Evolutionary conservation across 2,329 filamentous ascomycete species (phyloP), one percentile per base, ranked within the genome.

Genomic region (Aspergillus intermedius): DNA sequence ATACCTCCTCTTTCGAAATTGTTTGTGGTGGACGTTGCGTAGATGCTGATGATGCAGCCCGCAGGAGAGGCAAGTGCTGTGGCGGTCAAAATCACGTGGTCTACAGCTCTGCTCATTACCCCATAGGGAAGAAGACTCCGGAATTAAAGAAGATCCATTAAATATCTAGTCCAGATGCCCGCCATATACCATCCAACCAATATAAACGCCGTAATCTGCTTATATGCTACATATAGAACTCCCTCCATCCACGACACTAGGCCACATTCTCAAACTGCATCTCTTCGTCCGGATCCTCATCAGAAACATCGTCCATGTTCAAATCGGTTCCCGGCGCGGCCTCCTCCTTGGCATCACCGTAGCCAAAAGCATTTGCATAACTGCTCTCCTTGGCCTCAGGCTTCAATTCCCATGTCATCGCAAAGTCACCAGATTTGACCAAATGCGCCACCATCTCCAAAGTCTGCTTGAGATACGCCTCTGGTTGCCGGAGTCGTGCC

Each of bases 391-490:
- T 80, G 52, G 86, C 86, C 63, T 89, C 85, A 2, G 80, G 76
- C 65, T 86, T 88, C 49, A 96, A 72, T 58, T 85, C 85, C 83
- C 90, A 97, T 57, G 86, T 84, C 66, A 90, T 91, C 45, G 88
- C 86, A 64, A 94, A 95, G 3, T 83, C 79, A 22, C 91, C 91
- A 42, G 83, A 85, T 68, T 90, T 88, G 65, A 94, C 84, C 52
- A 95, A 73, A 17, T 87, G 81, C 0, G 89, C 91, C 51, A 97
- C 81, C 62, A 89, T 83, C 54, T 91, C 86, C 57, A 98, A 73
- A 1, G 84, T 86, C 64, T 93, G 82, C 47, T 91, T 89, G 53
- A 98, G 80, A 67, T 91, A 97, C n/a, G 86, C 84, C 66, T 97
- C 93, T 1, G 93, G 93, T 71, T 98, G 93, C 51, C 84, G 81